phyloP scores from a whole-genome alignment of 176 grass and related monocot genomes.

The Juncus effusus region DNA sequence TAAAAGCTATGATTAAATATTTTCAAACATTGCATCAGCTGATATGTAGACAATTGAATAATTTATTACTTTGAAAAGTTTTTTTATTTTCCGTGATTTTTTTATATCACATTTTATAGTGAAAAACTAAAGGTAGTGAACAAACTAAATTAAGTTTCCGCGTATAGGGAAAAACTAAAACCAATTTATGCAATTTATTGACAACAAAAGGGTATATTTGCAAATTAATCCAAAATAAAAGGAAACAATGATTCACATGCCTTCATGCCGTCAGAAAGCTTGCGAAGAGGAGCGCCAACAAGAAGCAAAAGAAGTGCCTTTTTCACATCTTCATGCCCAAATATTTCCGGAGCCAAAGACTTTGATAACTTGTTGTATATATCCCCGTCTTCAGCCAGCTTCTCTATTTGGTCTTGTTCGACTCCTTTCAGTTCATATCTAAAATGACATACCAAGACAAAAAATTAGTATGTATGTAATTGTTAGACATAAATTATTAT shows the following conservation, averaged over 20 bases:
- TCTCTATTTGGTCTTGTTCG: slow-evolving; percentile 90
- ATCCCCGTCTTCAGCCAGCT: slow-evolving; percentile 90
- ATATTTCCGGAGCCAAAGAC: slow-evolving; percentile 98
- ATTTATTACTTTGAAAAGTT: too few relatives aligned
- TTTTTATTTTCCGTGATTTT: too few relatives aligned
- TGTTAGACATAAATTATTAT: too few relatives aligned
- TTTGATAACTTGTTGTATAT: slow-evolving; percentile 86
- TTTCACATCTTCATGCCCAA: slow-evolving; percentile 98
- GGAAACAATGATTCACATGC: slow-evolving; percentile 15
- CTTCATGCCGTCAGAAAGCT: slow-evolving; percentile 97
- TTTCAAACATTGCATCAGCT: too few relatives aligned
- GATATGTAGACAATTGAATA: too few relatives aligned
- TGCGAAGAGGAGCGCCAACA: slow-evolving; percentile 89
- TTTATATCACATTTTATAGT: too few relatives aligned
- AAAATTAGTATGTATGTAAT: too few relatives aligned
- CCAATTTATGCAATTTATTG: too few relatives aligned
- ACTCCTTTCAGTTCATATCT: slow-evolving; percentile 97
- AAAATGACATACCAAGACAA: neutral
- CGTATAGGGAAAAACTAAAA: too few relatives aligned
- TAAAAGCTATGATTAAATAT: too few relatives aligned
- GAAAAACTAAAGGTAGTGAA: too few relatives aligned
- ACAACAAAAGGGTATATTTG: neutral
- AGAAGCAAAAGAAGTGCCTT: slow-evolving; percentile 90
- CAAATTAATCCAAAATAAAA: neutral
- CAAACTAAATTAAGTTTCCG: too few relatives aligned